Evolutionary conservation across 2,329 filamentous ascomycete species (phyloP).

Genomic region (Onygenales sp.): DNA sequence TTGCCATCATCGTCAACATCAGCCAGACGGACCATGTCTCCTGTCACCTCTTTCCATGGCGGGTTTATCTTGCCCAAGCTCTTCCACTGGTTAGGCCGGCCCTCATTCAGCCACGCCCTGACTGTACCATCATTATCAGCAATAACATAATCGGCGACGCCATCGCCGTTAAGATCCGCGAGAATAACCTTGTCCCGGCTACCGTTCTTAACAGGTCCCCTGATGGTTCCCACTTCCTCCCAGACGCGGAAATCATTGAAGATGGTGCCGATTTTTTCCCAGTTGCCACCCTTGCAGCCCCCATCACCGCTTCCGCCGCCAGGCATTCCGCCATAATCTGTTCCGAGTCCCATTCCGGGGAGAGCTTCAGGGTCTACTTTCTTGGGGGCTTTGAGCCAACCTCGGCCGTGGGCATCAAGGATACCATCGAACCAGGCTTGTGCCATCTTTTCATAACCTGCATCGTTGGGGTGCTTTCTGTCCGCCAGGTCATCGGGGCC

Average conservation of each 20-base stretch:
- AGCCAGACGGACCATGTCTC: slow-evolving; percentile 1
- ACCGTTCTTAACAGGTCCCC: background rate
- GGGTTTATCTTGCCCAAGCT: slow-evolving; percentile 1
- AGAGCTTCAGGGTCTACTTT: slow-evolving; percentile 2
- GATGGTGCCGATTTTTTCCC: background rate
- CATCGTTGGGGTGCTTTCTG: slow-evolving; percentile 19
- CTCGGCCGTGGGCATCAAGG: slow-evolving; percentile 3
- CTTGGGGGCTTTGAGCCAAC: slow-evolving; percentile 8
- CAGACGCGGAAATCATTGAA: background rate
- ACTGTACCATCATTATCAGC: background rate
- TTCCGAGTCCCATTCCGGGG: background rate
- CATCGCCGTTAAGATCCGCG: slow-evolving; percentile 1
- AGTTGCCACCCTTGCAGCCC: background rate
- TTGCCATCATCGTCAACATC: slow-evolving; percentile 3
- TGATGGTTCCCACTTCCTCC: background rate
- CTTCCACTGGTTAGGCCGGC: background rate
- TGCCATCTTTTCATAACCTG: slow-evolving; percentile 22
- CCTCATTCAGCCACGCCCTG: background rate
- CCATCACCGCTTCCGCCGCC: background rate
- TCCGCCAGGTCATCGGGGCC: slow-evolving; percentile 16
- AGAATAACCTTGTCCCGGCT: background rate
- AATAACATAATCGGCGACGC: background rate
- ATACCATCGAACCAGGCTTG: slow-evolving; percentile 16
- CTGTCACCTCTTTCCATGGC: background rate
- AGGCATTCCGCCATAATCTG: background rate